A percentile compares a stretch with the other conserved stretches of the same genome.
These are phyloP conservation scores for Punica granatum DNA, from an alignment of 345 rosid genomes.

Conservation along the genomic window DNA sequence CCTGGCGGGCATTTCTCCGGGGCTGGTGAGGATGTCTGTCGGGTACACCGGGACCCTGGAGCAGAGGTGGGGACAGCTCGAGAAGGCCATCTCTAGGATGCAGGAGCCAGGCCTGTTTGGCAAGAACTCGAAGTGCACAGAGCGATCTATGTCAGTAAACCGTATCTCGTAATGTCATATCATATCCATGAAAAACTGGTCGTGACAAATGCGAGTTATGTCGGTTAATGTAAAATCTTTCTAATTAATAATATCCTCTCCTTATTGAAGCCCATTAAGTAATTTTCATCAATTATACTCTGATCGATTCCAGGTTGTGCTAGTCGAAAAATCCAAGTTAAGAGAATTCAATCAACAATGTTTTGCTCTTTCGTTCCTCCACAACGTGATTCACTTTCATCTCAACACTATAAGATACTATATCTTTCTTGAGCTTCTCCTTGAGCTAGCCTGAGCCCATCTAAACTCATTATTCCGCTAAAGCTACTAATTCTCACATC, in stretches of 20 bases:
- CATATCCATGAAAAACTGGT: no score
- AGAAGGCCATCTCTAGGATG: constrained; percentile 61
- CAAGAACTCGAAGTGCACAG: constrained; percentile 9
- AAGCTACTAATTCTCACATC: no score
- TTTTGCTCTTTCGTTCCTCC: background rate
- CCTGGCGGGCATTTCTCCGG: constrained; percentile 90
- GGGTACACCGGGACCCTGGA: constrained; percentile 85
- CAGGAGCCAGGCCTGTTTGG: constrained; percentile 22
- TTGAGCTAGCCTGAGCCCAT: constrained; percentile 13
- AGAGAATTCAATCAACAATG: background rate
- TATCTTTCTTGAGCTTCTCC: no score
- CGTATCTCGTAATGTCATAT: no score
- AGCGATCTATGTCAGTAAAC: no score
- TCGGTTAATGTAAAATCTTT: background rate
- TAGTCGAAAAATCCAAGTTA: no score
- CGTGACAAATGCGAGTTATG: no score
- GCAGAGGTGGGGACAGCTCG: constrained; percentile 85
- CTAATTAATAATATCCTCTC: no score
- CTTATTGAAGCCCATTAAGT: no score
- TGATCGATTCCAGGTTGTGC: no score
- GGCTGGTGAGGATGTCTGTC: constrained; percentile 77
- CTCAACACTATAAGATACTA: no score
- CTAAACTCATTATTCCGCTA: constrained; percentile 3
- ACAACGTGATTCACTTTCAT: background rate
- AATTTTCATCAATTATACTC: no score